Evolutionary conservation across 176 grass and related monocot genomes (phyloP), one percentile per base, ranked within the genome.

Genomic region (Phoenix roebelenii): DNA sequence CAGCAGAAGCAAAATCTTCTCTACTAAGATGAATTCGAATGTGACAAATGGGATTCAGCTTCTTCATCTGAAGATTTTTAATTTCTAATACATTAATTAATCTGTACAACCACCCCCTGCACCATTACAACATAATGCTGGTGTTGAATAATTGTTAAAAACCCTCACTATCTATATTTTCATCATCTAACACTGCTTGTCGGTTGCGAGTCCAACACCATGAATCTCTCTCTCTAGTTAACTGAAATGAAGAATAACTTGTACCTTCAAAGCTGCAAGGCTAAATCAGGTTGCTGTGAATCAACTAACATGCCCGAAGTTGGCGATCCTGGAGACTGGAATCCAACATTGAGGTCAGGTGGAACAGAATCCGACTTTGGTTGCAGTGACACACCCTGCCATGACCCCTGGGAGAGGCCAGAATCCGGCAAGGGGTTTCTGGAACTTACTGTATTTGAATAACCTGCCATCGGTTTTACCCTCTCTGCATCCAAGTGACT

Each of bases 191-290:
- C 35, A 44, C 35, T 10, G 35, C 35, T 12, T 10, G 35, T 44
- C 2, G 7, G 28, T 7, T 44, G 35, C 9, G 5, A 44, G 35
- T 26, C 51, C 67, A 64, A 29, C 67, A 71, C 25, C 60, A 29
- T 5, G 22, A 16, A 7, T 49, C 57, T 58, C 55, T 20, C 9
- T 44, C 35, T 9, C 35, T 44, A 44, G 35, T 12, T 44, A 12
- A 44, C 35, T 2, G 1, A 44, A 44, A 7, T 59, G 50, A 68
- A 51, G 57, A 74, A 80, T 49, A 73, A 51, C 29, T 73, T 61
- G 57, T 28, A 62, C 18, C 57, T n/a, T 72, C 63, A 83, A 60
- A 83, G 80, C 57, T 83, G 80, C 67, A 83, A 73, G 57, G 68
- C 80, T 23, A 83, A 77, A 54, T 83, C 61, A 23, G 74, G 73